Percentiles rank a stretch among this genome's conserved stretches.
Evolutionary conservation across 2,329 filamentous ascomycete genomes (phyloP).

Genomic region (Aspergillus nomiae): DNA sequence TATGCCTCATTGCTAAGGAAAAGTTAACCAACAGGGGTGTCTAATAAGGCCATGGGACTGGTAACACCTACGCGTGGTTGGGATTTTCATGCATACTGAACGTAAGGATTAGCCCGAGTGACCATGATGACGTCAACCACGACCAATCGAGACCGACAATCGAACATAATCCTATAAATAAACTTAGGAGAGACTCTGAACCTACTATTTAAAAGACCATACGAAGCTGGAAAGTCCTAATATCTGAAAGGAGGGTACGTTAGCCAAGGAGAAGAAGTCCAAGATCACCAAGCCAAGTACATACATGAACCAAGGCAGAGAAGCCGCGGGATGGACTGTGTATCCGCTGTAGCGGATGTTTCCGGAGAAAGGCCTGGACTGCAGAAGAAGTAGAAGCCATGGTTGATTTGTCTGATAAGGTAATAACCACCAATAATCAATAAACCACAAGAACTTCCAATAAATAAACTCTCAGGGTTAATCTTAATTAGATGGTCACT

Average conservation of each 20-base stretch:
- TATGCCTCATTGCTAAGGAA: slow-evolving; percentile 56
- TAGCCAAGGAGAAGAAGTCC: slow-evolving; percentile 19
- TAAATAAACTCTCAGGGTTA: no score
- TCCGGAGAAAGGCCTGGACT: slow-evolving; percentile 25
- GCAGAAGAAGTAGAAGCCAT: slow-evolving; percentile 14
- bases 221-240: slow-evolving; percentile 45
- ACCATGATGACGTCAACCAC: not conserved
- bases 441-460: no score
- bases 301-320: slow-evolving; percentile 50
- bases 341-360: slow-evolving; percentile 48
- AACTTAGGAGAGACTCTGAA: slow-evolving; percentile 1
- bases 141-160: not conserved
- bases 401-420: not conserved
- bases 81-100: slow-evolving; percentile 46
- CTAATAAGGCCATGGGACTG: not conserved
- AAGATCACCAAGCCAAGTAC: slow-evolving; percentile 26
- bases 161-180: not conserved
- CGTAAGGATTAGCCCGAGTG: slow-evolving; percentile 8
- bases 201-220: slow-evolving; percentile 49
- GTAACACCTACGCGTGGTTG: slow-evolving; percentile 40
- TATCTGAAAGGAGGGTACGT: slow-evolving; percentile 27
- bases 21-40: slow-evolving; percentile 10
- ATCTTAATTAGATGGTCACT: not conserved
- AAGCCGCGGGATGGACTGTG: slow-evolving; percentile 45
- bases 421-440: no score